These are phyloP conservation scores for Suillus subalutaceus DNA, from an alignment of 768 basidiomycete genomes.

Conservation along the genomic window DNA sequence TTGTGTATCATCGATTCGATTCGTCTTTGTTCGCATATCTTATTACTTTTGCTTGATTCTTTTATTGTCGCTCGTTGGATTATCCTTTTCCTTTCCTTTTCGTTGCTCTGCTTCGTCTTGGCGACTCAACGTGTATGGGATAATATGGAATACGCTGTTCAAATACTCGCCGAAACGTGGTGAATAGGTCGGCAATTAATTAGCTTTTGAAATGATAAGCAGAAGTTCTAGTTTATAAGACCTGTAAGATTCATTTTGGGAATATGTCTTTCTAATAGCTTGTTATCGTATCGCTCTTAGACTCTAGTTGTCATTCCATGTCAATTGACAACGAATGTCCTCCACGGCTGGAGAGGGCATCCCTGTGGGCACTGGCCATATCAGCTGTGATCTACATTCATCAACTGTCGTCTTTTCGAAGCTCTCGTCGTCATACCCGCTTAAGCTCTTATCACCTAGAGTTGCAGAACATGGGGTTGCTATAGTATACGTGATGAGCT, in stretches of 20 bases:
- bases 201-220: background rate
- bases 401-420: slow-evolving; percentile 67
- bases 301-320: slow-evolving; percentile 7
- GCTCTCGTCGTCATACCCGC: slow-evolving; percentile 79
- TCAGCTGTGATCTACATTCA: slow-evolving; percentile 56
- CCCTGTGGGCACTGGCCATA: slow-evolving; percentile 55
- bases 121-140: slow-evolving; percentile 41
- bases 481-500: slow-evolving; percentile 78
- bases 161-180: slow-evolving; percentile 12
- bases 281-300: background rate
- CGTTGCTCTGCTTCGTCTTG: slow-evolving; percentile 17
- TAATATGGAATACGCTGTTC: slow-evolving; percentile 36
- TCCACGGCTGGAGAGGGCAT: slow-evolving; percentile 15
- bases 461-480: slow-evolving; percentile 53
- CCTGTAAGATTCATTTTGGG: too few relatives aligned
- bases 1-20: slow-evolving; percentile 19
- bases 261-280: background rate
- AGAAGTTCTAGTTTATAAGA: background rate
- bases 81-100: slow-evolving; percentile 19
- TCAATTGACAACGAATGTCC: background rate
- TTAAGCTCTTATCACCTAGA: slow-evolving; percentile 84
- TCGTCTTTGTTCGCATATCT: slow-evolving; percentile 27
- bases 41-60: slow-evolving; percentile 30
- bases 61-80: slow-evolving; percentile 20
- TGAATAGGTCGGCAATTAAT: background rate